Percentiles rank a stretch among this genome's conserved stretches.
These are phyloP conservation scores for Alternaria triticina DNA, from an alignment of 2,329 filamentous ascomycete genomes.

Conservation along the genomic window DNA sequence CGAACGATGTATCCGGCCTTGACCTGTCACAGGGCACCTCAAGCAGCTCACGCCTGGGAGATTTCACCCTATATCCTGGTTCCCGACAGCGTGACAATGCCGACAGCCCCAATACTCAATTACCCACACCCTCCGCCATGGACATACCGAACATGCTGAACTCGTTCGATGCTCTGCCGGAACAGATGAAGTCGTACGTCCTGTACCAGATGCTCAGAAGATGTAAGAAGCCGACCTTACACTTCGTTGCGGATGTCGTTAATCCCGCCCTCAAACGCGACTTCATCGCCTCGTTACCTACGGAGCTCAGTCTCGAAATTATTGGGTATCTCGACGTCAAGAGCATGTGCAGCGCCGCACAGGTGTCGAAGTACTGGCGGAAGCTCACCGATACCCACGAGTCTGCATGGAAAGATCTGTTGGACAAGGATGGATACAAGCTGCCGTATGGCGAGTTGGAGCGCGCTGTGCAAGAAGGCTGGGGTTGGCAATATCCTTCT, in stretches of 20 bases:
- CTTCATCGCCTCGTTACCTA: constrained; percentile 81
- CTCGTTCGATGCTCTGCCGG: constrained; percentile 87
- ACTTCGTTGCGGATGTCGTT: constrained; percentile 87
- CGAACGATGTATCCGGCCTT: constrained; percentile 46
- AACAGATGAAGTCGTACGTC: constrained; percentile 91
- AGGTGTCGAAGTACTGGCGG: constrained; percentile 94
- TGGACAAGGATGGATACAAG: constrained; percentile 82
- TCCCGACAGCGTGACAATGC: constrained; percentile 23
- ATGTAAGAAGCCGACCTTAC: constrained; percentile 85
- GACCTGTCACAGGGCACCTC: constrained; percentile 37
- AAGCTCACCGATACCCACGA: constrained; percentile 91
- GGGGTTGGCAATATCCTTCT: constrained; percentile 94
- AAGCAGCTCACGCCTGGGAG: constrained; percentile 15
- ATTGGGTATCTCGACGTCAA: constrained; percentile 83
- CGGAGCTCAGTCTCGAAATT: constrained; percentile 86
- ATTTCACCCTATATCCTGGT: constrained; percentile 23
- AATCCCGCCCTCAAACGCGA: constrained; percentile 96
- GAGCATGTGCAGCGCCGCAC: constrained; percentile 87
- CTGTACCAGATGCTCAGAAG: constrained; percentile 94
- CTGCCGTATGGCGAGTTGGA: constrained; percentile 83
- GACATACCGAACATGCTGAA: constrained; percentile 88
- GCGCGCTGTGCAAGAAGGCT: constrained; percentile 86
- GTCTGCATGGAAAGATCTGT: constrained; percentile 91
- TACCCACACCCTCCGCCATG: constrained; percentile 59
- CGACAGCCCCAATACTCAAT: constrained; percentile 40